phyloP scores from a whole-genome alignment of 768 basidiomycete genomes.

The Suillus clintonianus region DNA sequence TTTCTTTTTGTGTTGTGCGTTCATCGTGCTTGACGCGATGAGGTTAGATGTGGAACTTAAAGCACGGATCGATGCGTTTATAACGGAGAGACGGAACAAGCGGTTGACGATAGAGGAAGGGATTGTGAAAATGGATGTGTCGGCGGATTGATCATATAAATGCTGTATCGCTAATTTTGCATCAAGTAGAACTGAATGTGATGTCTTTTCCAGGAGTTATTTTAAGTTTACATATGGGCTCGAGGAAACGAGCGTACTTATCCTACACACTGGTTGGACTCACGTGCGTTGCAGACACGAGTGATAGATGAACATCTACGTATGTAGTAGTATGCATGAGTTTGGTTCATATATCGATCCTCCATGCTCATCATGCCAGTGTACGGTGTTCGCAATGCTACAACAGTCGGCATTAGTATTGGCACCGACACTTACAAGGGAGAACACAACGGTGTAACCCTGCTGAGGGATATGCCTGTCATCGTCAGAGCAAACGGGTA shows the following conservation, averaged over 20 bases:
- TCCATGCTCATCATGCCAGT: neutral
- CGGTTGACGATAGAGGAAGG: slow-evolving; percentile 26
- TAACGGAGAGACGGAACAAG: slow-evolving; percentile 56
- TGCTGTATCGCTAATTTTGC: slow-evolving; percentile 10
- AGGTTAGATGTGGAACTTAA: slow-evolving; percentile 67
- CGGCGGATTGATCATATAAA: slow-evolving; percentile 19
- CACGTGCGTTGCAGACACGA: neutral
- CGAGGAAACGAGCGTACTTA: neutral
- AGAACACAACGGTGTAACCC: neutral
- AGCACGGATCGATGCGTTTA: slow-evolving; percentile 70
- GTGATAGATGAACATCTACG: neutral
- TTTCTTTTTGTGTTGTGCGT: neutral
- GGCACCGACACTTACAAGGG: neutral
- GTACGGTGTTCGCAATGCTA: neutral
- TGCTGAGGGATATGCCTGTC: neutral
- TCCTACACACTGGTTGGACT: neutral
- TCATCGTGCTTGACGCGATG: slow-evolving; percentile 10
- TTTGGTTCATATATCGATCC: neutral
- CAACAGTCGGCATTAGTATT: neutral
- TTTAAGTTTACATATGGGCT: neutral
- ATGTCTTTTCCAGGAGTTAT: neutral
- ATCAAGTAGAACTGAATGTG: neutral
- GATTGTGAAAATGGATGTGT: slow-evolving; percentile 33
- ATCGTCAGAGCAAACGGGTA: neutral
- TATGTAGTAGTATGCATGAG: neutral